Evolutionary conservation across 306 rosid species (phyloP).

Genomic region (Lagenaria siceraria): DNA sequence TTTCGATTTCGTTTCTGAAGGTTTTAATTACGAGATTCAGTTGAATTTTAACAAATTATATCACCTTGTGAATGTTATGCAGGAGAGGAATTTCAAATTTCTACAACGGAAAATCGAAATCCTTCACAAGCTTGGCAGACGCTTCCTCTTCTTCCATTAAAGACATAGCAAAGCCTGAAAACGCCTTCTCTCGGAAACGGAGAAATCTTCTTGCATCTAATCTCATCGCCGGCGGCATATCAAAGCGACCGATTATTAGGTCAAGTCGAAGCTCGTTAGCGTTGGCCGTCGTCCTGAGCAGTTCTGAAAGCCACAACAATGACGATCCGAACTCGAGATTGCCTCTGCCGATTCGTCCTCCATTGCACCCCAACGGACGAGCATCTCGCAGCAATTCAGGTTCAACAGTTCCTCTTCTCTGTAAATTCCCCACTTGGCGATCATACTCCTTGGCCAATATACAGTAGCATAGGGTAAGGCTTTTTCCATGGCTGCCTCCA

Average conservation of each 20-base stretch:
- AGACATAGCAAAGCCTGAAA: slow-evolving; percentile 66
- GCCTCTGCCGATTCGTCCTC: background rate
- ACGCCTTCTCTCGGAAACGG: slow-evolving; percentile 64
- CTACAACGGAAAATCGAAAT: slow-evolving; percentile 82
- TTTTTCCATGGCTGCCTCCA: background rate
- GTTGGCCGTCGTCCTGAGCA: slow-evolving; percentile 19
- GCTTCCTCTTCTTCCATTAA: slow-evolving; percentile 31
- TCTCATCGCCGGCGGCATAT: slow-evolving; percentile 25
- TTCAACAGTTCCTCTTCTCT: slow-evolving; percentile 12
- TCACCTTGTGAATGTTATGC: slow-evolving; percentile 7
- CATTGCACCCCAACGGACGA: slow-evolving; percentile 21
- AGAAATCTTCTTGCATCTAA: slow-evolving; percentile 44
- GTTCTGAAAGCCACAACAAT: background rate
- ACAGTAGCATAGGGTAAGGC: background rate
- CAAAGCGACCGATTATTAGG: slow-evolving; percentile 38
- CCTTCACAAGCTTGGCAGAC: slow-evolving; percentile 72
- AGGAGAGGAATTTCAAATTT: slow-evolving; percentile 89
- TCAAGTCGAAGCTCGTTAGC: slow-evolving; percentile 25
- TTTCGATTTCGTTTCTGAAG: background rate
- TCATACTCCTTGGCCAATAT: slow-evolving; percentile 7
- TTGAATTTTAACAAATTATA: background rate
- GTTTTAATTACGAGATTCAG: background rate
- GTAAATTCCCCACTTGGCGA: slow-evolving; percentile 20
- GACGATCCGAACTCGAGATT: slow-evolving; percentile 37
- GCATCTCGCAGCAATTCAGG: background rate